These are phyloP conservation scores for Solanum rostratum DNA, from an alignment of 257 asterid genomes.

Conservation along the genomic window DNA sequence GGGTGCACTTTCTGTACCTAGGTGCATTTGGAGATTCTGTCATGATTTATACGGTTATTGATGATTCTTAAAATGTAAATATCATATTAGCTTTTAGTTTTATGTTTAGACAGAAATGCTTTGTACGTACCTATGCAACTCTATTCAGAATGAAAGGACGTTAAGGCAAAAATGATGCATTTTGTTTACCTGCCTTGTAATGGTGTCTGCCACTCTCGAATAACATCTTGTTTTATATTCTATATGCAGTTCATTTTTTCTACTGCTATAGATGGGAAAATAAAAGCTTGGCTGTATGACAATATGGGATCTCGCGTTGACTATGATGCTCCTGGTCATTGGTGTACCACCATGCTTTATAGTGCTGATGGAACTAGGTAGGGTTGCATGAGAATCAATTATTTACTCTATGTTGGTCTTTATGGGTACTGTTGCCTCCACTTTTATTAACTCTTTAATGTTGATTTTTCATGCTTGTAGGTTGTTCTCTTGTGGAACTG, in stretches of 20 bases:
- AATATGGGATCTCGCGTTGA: conserved; percentile 95
- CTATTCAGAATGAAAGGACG: neutral
- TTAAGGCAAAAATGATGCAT: neutral
- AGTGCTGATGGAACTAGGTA: conserved; percentile 99
- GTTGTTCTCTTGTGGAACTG: conserved; percentile 96
- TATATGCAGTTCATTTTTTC: conserved; percentile 80
- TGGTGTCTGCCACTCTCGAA: neutral
- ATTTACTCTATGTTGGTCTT: neutral
- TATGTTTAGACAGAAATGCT: neutral
- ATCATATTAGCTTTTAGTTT: neutral
- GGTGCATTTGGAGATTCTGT: neutral
- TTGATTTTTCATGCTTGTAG: conserved; percentile 25
- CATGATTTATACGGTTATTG: neutral
- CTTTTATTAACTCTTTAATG: neutral
- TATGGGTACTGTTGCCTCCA: neutral
- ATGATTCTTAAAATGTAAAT: neutral
- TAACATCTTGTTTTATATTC: neutral
- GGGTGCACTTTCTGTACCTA: neutral
- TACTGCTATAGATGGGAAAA: conserved; percentile 93
- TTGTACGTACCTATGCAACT: neutral
- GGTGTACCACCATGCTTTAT: conserved; percentile 93
- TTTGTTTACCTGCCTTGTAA: neutral
- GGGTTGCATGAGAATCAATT: conserved; percentile 3
- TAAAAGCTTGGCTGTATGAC: conserved; percentile 97
- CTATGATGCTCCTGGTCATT: conserved; percentile 97